A percentile compares a stretch with the other conserved stretches of the same genome.
Conservation (phyloP, 129 eudicot species). For the Pseudognaphalium luteoalbum region DNA sequence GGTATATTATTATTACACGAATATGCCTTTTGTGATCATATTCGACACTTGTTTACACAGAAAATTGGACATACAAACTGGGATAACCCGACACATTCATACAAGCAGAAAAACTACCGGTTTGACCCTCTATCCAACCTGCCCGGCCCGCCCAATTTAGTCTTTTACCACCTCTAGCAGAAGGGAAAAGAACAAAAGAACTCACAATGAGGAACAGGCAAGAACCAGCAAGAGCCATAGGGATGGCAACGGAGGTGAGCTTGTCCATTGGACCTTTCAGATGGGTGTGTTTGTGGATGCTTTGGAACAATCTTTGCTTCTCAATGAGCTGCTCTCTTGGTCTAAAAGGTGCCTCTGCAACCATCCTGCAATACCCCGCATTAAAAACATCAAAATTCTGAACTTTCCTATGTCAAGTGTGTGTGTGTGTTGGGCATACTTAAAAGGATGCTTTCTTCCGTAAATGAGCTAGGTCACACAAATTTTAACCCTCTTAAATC, state of each 20-base stretch:
- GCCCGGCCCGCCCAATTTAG: background rate
- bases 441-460: background rate
- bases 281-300: constrained; percentile 78
- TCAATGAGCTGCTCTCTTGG: constrained; percentile 84
- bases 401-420: background rate
- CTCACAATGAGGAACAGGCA: constrained; percentile 70
- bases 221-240: constrained; percentile 72
- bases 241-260: constrained; percentile 91
- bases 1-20: too few species aligned
- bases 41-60: background rate
- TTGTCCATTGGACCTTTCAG: constrained; percentile 70
- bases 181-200: background rate
- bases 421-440: background rate
- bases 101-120: background rate
- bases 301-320: constrained; percentile 71
- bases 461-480: background rate
- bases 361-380: constrained; percentile 56
- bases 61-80: background rate
- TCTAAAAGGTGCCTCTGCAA: constrained; percentile 71
- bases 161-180: constrained; percentile 6
- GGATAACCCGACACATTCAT: background rate
- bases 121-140: constrained; percentile 7
- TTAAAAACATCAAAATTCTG: constrained; percentile 8
- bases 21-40: background rate
- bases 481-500: background rate